These are phyloP conservation scores for Miscanthus lutarioriparius DNA, from an alignment of 176 grass and related monocot species.

Conservation along the genomic window DNA sequence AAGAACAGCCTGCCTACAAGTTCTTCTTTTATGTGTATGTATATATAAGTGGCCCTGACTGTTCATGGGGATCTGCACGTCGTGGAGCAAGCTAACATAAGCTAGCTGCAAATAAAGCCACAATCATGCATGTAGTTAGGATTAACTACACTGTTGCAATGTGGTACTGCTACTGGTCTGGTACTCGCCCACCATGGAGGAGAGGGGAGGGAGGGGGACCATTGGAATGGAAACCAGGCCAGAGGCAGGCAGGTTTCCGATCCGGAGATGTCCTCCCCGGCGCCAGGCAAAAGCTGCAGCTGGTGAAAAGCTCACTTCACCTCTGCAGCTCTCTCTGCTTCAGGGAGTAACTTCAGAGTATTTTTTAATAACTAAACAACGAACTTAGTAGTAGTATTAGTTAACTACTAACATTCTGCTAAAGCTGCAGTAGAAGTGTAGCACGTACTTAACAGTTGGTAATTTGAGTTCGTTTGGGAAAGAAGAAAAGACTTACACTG, in stretches of 20 bases:
- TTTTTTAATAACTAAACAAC: background rate
- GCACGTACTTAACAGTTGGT: no score
- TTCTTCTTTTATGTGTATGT: background rate
- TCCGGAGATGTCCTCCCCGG: constrained; percentile 47
- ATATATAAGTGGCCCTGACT: constrained; percentile 10
- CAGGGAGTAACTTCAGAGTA: background rate
- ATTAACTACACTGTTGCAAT: constrained; percentile 22
- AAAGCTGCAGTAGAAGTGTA: background rate
- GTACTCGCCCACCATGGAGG: constrained; percentile 1
- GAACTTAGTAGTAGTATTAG: background rate
- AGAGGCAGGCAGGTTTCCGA: constrained; percentile 42
- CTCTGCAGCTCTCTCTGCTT: constrained; percentile 5
- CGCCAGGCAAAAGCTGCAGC: constrained; percentile 55
- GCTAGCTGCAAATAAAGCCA: constrained; percentile 33
- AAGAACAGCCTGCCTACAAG: background rate
- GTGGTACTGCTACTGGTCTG: background rate
- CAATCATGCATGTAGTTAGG: constrained; percentile 30
- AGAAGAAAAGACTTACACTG: constrained; percentile 56
- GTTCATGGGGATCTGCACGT: constrained; percentile 40
- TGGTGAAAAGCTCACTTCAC: constrained; percentile 41
- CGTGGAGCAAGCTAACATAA: constrained; percentile 10
- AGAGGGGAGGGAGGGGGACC: constrained; percentile 19
- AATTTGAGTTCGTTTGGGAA: background rate
- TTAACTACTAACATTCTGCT: background rate
- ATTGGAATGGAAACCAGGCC: constrained; percentile 38